Conservation (phyloP, 208 protist genomes). For the Acanthamoeba royreba region DNA sequence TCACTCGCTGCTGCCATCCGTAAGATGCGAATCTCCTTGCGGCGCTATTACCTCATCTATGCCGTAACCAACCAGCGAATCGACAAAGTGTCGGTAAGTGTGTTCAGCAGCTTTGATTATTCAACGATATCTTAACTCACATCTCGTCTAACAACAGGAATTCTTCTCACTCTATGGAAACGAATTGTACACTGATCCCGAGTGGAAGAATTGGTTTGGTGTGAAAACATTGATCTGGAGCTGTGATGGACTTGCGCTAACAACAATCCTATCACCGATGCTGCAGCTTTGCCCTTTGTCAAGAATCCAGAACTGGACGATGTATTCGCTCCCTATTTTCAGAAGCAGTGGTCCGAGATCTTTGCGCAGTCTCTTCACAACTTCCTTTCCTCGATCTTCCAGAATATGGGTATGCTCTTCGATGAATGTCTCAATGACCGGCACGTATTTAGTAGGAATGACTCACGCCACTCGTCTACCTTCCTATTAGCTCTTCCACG, state of each 20-base stretch:
- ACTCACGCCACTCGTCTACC: background rate
- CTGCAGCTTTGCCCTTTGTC: background rate
- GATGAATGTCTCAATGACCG: background rate
- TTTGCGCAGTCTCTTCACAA: slow-evolving; percentile 4
- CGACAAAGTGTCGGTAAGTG: background rate
- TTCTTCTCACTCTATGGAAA: background rate
- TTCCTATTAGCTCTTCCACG: background rate
- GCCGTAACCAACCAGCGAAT: background rate
- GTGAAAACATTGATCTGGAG: background rate
- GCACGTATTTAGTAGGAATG: too few species aligned
- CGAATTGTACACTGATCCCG: background rate
- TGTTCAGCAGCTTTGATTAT: background rate
- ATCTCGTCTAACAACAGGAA: background rate
- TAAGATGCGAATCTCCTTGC: background rate
- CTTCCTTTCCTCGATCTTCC: slow-evolving; percentile 27
- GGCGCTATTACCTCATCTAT: slow-evolving; percentile 3
- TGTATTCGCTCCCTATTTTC: background rate
- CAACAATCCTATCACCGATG: background rate
- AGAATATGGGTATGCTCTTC: background rate
- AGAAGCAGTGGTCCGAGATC: background rate
- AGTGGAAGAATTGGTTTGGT: slow-evolving; percentile 30
- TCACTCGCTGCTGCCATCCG: background rate
- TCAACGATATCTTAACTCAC: background rate
- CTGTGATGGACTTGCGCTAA: too few species aligned
- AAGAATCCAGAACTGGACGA: background rate